Conservation (phyloP, 1,284 basidiomycete species). For the Trichosporon sp. region DNA sequence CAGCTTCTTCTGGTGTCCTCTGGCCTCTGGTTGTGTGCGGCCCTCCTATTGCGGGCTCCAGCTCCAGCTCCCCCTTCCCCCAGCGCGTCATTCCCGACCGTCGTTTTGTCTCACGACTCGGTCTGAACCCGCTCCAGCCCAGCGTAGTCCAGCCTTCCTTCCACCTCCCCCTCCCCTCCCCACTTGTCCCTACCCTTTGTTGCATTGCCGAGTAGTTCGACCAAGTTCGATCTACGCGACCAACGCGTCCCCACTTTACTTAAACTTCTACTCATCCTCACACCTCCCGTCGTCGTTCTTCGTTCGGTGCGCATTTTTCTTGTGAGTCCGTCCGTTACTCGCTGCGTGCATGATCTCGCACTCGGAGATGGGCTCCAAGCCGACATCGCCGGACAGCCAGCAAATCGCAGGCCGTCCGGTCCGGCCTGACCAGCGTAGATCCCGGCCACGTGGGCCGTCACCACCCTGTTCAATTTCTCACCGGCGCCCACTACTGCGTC, state of each 20-base stretch:
- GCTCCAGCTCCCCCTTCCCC: background rate
- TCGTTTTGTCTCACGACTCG: background rate
- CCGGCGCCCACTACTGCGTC: background rate
- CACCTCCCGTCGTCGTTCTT: no score
- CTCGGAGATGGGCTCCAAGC: background rate
- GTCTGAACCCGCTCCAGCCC: background rate
- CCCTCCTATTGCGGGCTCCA: no score
- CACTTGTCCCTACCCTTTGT: no score
- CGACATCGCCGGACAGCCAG: background rate
- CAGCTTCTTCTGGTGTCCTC: background rate
- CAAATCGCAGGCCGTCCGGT: background rate
- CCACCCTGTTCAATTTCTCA: background rate
- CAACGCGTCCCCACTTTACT: background rate
- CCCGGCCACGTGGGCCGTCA: background rate
- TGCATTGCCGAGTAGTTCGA: background rate
- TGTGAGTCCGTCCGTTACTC: background rate
- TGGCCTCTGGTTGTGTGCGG: background rate
- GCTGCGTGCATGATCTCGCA: background rate
- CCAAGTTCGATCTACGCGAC: background rate
- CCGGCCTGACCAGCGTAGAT: background rate
- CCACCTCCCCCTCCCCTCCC: no score
- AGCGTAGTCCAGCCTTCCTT: no score
- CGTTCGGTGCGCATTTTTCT: background rate
- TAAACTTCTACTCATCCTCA: background rate
- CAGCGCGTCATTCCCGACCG: background rate